phyloP scores from a whole-genome alignment of 805 yeast species.

The Candida broadrunensis region DNA sequence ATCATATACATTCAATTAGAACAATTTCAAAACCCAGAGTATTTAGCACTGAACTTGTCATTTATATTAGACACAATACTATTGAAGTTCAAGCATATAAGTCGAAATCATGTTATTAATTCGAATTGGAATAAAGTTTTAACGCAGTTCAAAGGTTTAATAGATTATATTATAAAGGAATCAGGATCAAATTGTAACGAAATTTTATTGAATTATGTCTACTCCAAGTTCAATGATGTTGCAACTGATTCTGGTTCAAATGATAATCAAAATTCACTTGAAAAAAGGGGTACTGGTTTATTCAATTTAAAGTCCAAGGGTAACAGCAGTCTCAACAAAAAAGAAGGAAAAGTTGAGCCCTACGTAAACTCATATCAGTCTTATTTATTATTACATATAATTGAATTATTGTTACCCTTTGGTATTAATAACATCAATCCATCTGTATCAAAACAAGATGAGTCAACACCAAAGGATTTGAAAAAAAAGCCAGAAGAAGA shows the following conservation, averaged over 20 bases:
- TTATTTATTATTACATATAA: constrained; percentile 23
- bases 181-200: constrained; percentile 37
- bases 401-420: constrained; percentile 31
- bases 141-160: constrained; percentile 24
- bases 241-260: not conserved
- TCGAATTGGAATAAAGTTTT: constrained; percentile 29
- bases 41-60: constrained; percentile 23
- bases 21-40: constrained; percentile 38
- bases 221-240: constrained; percentile 21
- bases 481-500: constrained; percentile 7
- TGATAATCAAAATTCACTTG: not conserved
- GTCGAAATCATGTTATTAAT: constrained; percentile 27
- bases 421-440: constrained; percentile 30
- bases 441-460: constrained; percentile 9
- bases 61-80: constrained; percentile 28
- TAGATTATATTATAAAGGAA: constrained; percentile 32
- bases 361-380: constrained; percentile 35
- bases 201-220: constrained; percentile 27
- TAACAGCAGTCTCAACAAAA: constrained; percentile 11
- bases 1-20: constrained; percentile 37
- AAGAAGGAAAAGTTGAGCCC: constrained; percentile 22
- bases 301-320: constrained; percentile 25
- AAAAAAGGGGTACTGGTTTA: constrained; percentile 17
- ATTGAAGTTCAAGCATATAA: constrained; percentile 22
- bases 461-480: constrained; percentile 1